phyloP scores from a whole-genome alignment of 192 early-diverging fungal species.

The Mortierella antarctica region DNA sequence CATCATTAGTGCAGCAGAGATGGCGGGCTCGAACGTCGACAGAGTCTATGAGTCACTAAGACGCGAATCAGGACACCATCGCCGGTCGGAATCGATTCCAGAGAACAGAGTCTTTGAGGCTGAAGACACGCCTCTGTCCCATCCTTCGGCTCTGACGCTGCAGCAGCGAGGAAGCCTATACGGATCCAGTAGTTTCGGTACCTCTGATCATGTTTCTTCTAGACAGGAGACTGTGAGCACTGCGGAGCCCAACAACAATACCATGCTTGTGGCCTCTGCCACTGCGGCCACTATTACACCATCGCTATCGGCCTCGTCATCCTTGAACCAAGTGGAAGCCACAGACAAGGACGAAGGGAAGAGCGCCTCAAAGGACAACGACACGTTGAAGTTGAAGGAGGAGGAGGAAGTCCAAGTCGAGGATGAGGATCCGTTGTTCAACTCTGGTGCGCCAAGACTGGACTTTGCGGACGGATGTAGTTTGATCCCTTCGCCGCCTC shows the following conservation, averaged over 20 bases:
- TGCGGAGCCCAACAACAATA: not conserved
- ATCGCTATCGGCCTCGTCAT: slow-evolving; percentile 20
- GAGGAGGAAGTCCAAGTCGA: not conserved
- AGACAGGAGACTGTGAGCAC: too few relatives aligned
- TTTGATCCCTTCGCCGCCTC: slow-evolving; percentile 47
- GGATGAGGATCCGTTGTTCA: not conserved
- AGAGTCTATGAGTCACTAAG: not conserved
- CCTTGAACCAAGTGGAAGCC: not conserved
- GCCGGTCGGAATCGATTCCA: slow-evolving; percentile 12
- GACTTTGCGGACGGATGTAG: slow-evolving; percentile 48
- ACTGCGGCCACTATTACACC: slow-evolving; percentile 6
- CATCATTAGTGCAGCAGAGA: not conserved
- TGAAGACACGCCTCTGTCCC: not conserved
- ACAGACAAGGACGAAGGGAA: not conserved
- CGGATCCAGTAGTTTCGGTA: too few relatives aligned
- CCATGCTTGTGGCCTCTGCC: not conserved
- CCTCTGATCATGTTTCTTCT: too few relatives aligned
- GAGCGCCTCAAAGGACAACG: not conserved
- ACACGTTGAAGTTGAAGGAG: not conserved
- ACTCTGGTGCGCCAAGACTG: slow-evolving; percentile 16
- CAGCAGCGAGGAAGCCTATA: slow-evolving; percentile 7
- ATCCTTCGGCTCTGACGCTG: slow-evolving; percentile 1
- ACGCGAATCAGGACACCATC: slow-evolving; percentile 5
- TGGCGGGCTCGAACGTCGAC: not conserved
- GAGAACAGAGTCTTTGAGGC: slow-evolving; percentile 1